Conservation (phyloP, 78 protist genomes). For the Dictyostelium citrinum region DNA sequence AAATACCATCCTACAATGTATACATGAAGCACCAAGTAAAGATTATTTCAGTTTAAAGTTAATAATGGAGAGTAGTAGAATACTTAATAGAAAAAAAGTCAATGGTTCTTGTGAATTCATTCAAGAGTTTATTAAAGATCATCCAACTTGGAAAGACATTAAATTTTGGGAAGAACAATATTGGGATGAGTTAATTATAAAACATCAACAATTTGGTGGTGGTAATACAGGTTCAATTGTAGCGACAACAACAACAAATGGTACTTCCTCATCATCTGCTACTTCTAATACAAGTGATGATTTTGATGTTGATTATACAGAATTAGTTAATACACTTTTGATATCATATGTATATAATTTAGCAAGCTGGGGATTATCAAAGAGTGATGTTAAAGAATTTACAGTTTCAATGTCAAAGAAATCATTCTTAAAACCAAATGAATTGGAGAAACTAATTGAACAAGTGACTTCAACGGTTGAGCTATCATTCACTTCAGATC, state of each 20-base stretch:
- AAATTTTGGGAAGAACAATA: conserved; percentile 64
- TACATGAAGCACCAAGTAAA: conserved; percentile 27
- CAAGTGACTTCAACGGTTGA: conserved; percentile 8
- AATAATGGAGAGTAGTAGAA: conserved; percentile 57
- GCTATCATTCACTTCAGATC: conserved; percentile 26
- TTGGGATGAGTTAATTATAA: conserved; percentile 67
- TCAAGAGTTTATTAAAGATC: conserved; percentile 77
- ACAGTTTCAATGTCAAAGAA: conserved; percentile 2
- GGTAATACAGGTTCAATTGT: background rate
- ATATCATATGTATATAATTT: conserved; percentile 51
- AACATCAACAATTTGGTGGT: conserved; percentile 67
- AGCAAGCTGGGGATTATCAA: conserved; percentile 47
- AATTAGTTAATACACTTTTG: conserved; percentile 37
- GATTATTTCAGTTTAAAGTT: conserved; percentile 61
- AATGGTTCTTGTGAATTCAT: conserved; percentile 62
- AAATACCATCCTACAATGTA: conserved; percentile 36
- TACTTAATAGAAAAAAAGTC: conserved; percentile 37
- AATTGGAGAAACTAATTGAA: background rate
- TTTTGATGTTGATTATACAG: conserved; percentile 19
- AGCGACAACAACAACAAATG: no score
- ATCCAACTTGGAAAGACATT: conserved; percentile 66
- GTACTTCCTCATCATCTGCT: no score
- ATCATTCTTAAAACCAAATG: background rate
- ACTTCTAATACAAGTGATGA: background rate
- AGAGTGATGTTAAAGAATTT: conserved; percentile 46